Percentiles rank a stretch among this genome's conserved stretches.
Conservation (phyloP, 2,329 filamentous ascomycete species). For the Penicillium sp. region DNA sequence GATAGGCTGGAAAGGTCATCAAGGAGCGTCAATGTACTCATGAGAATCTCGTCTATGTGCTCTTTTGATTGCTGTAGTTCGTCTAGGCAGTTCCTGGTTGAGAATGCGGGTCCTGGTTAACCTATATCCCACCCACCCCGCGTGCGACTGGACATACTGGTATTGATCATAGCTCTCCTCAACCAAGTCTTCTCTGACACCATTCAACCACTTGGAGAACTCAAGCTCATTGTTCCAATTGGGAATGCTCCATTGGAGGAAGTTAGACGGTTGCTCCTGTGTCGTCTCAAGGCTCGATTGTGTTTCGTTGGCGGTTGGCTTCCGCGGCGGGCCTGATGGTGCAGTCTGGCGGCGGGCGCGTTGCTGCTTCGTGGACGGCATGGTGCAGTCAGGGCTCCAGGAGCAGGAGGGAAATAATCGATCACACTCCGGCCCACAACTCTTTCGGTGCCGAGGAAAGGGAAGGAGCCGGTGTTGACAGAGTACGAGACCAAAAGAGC, state of each 20-base stretch:
- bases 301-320: conserved; percentile 25
- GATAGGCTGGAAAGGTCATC: conserved; percentile 74
- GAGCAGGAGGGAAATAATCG: neutral
- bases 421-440: conserved; percentile 9
- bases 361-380: conserved; percentile 31
- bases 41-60: conserved; percentile 75
- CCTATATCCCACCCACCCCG: conserved; percentile 8
- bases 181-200: conserved; percentile 65
- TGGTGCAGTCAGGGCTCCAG: conserved; percentile 18
- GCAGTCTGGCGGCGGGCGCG: conserved; percentile 40
- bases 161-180: conserved; percentile 84
- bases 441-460: conserved; percentile 3
- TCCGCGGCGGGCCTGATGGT: conserved; percentile 34
- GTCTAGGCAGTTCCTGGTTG: conserved; percentile 67
- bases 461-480: neutral
- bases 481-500: conserved; percentile 8
- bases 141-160: conserved; percentile 53
- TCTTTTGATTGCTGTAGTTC: conserved; percentile 76
- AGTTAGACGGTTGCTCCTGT: conserved; percentile 7
- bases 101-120: conserved; percentile 9
- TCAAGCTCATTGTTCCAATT: conserved; percentile 53
- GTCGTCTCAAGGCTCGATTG: conserved; percentile 16
- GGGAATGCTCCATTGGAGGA: conserved; percentile 10
- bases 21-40: conserved; percentile 73
- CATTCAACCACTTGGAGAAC: conserved; percentile 58